These are phyloP conservation scores for Mucor saturninus DNA, from an alignment of 371 early-diverging fungal species.

Conservation along the genomic window DNA sequence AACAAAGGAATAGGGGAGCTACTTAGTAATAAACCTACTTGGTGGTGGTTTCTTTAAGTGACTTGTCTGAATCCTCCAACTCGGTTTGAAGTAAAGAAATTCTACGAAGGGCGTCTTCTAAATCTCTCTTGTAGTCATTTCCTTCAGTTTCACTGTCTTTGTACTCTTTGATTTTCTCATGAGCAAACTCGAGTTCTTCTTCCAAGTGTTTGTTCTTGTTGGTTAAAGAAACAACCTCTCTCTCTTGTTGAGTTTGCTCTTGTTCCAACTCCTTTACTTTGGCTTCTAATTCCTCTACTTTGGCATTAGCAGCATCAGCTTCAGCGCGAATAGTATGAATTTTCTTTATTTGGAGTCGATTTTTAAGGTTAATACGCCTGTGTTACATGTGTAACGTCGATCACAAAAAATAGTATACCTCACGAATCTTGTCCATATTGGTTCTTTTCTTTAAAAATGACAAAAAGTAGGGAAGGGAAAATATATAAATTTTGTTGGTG, in stretches of 20 bases:
- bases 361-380: neutral
- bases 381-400: neutral
- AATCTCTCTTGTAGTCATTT: slow-evolving; percentile 65
- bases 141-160: slow-evolving; percentile 67
- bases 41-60: slow-evolving; percentile 69
- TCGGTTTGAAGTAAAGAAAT: slow-evolving; percentile 69
- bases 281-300: slow-evolving; percentile 68
- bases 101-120: slow-evolving; percentile 67
- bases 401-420: slow-evolving; percentile 27
- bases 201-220: slow-evolving; percentile 71
- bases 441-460: neutral
- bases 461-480: slow-evolving; percentile 7
- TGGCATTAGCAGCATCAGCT: slow-evolving; percentile 69
- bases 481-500: neutral
- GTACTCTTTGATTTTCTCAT: slow-evolving; percentile 64
- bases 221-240: slow-evolving; percentile 72
- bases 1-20: too few species aligned
- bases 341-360: slow-evolving; percentile 54
- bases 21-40: slow-evolving; percentile 56
- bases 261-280: slow-evolving; percentile 62
- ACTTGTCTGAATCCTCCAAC: slow-evolving; percentile 69
- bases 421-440: slow-evolving; percentile 52
- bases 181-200: slow-evolving; percentile 66
- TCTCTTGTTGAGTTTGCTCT: slow-evolving; percentile 69
- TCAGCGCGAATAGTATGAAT: slow-evolving; percentile 69